These are phyloP conservation scores for Lichtheimia ornata DNA, from an alignment of 371 early-diverging fungal genomes.

Conservation along the genomic window DNA sequence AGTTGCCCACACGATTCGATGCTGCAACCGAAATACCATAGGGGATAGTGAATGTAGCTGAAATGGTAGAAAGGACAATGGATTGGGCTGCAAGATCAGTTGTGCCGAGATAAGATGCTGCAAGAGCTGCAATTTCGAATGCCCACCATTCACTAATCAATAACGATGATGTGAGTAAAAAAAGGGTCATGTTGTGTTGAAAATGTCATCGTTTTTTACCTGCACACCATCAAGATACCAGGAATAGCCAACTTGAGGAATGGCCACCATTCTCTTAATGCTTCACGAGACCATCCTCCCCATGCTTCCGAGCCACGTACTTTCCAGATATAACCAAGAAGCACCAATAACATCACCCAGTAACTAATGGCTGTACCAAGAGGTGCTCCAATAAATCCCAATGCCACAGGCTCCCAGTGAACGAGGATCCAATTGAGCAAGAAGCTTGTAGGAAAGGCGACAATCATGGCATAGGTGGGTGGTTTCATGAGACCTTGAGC, in stretches of 20 bases:
- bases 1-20: slow-evolving; percentile 75
- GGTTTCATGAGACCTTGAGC: slow-evolving; percentile 83
- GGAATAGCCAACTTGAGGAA: slow-evolving; percentile 66
- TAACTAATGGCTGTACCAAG: slow-evolving; percentile 71
- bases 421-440: slow-evolving; percentile 68
- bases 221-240: slow-evolving; percentile 57
- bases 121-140: slow-evolving; percentile 73
- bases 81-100: slow-evolving; percentile 75
- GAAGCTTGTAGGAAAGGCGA: slow-evolving; percentile 68
- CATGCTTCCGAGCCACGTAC: slow-evolving; percentile 65
- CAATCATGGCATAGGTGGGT: slow-evolving; percentile 59
- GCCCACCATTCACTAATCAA: slow-evolving; percentile 67
- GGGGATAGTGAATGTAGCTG: slow-evolving; percentile 71
- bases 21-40: slow-evolving; percentile 70
- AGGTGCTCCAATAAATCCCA: slow-evolving; percentile 84
- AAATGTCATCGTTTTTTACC: slow-evolving; percentile 55
- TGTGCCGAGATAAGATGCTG: slow-evolving; percentile 77
- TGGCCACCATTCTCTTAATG: slow-evolving; percentile 60
- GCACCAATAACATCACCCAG: slow-evolving; percentile 62
- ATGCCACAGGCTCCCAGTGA: slow-evolving; percentile 52
- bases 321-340: slow-evolving; percentile 55
- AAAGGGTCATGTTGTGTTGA: slow-evolving; percentile 60
- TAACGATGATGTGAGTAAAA: slow-evolving; percentile 70
- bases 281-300: slow-evolving; percentile 60
- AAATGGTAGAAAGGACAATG: slow-evolving; percentile 69